Percentiles rank a stretch among this genome's conserved stretches.
Evolutionary conservation across 2,329 filamentous ascomycete species (phyloP).

Genomic region (Alternaria viburni): DNA sequence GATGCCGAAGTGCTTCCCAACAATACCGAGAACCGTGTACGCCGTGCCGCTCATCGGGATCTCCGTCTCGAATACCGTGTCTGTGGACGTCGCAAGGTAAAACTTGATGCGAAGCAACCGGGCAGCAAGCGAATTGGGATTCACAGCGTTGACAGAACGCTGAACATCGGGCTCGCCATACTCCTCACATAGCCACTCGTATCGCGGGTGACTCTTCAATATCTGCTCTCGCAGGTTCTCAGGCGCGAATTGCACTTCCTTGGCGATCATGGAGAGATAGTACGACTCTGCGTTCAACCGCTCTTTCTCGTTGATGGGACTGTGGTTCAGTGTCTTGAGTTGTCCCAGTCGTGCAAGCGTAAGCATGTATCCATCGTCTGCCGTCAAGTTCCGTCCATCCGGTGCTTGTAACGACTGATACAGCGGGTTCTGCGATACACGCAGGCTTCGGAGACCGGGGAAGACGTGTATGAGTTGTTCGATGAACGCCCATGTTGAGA

Average conservation of each 20-base stretch:
- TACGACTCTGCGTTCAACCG: constrained; percentile 90
- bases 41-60: constrained; percentile 80
- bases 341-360: constrained; percentile 75
- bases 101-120: constrained; percentile 71
- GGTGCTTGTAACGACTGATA: constrained; percentile 64
- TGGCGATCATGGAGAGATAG: constrained; percentile 83
- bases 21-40: constrained; percentile 81
- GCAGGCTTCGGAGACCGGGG: constrained; percentile 75
- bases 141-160: constrained; percentile 56
- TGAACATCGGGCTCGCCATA: constrained; percentile 75
- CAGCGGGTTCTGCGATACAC: constrained; percentile 85
- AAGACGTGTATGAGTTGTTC: constrained; percentile 71
- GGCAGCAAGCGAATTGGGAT: constrained; percentile 83
- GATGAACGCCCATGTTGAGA: constrained; percentile 72
- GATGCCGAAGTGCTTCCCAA: constrained; percentile 71
- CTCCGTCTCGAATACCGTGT: constrained; percentile 45
- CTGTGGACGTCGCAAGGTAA: constrained; percentile 38
- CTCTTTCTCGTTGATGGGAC: constrained; percentile 71
- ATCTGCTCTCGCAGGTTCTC: constrained; percentile 62
- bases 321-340: constrained; percentile 76
- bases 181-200: constrained; percentile 72
- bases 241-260: constrained; percentile 70
- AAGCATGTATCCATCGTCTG: constrained; percentile 89
- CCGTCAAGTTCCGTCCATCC: constrained; percentile 54
- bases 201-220: constrained; percentile 71